Conservation (phyloP, 2,329 filamentous ascomycete species). For the Ilyonectria sp. region DNA sequence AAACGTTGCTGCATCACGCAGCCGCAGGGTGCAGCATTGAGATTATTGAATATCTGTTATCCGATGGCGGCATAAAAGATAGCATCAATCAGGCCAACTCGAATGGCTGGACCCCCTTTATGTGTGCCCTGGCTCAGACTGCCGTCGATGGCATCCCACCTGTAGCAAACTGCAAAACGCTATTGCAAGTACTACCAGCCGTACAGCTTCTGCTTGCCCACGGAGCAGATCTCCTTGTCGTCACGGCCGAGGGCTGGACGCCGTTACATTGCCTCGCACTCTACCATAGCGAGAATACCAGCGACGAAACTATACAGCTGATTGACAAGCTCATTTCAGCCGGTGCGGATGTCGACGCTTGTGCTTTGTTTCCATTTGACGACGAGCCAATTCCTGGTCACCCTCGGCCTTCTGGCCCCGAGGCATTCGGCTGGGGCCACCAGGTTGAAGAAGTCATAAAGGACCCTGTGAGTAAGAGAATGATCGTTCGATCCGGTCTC, state of each 20-base stretch:
- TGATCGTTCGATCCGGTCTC: background rate
- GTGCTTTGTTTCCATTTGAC: background rate
- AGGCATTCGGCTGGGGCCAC: background rate
- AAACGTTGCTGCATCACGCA: slow-evolving; percentile 49
- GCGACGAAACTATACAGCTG: background rate
- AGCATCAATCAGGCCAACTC: background rate
- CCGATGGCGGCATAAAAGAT: background rate
- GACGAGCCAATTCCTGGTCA: background rate
- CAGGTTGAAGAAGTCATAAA: background rate
- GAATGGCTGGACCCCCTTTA: background rate
- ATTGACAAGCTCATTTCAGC: background rate
- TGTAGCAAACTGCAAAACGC: background rate
- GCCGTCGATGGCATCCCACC: background rate
- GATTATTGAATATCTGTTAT: slow-evolving; percentile 39
- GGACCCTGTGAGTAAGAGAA: background rate
- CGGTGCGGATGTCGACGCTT: background rate
- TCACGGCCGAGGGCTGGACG: slow-evolving; percentile 47
- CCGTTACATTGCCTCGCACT: slow-evolving; percentile 43
- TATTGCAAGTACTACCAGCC: background rate
- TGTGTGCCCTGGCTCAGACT: background rate
- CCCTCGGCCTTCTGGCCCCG: background rate
- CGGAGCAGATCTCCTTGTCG: slow-evolving; percentile 37
- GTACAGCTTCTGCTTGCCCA: slow-evolving; percentile 41
- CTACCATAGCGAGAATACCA: slow-evolving; percentile 11
- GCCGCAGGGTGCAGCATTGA: slow-evolving; percentile 44